Evolutionary conservation across 805 yeast genomes (phyloP).

Genomic region (Hanseniaspora meyeri): DNA sequence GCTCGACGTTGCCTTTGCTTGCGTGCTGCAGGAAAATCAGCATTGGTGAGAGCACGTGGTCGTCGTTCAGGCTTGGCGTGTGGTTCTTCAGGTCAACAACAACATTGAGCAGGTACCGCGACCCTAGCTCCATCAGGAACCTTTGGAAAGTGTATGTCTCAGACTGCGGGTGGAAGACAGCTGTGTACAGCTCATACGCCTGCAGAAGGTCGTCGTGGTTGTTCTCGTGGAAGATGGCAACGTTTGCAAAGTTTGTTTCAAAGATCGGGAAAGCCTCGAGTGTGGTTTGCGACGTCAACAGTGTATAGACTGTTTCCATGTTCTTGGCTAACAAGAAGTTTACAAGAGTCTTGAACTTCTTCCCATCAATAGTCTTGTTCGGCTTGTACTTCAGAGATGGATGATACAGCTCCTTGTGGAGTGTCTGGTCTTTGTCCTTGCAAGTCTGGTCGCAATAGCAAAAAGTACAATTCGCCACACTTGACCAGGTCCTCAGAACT

Average conservation of each 20-base stretch:
- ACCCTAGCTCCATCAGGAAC: neutral
- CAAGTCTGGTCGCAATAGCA: constrained; percentile 62
- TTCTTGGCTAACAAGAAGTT: neutral
- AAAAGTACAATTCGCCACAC: constrained; percentile 51
- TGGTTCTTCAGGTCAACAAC: neutral
- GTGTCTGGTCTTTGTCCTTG: constrained; percentile 35
- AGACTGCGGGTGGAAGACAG: neutral
- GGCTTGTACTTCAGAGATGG: constrained; percentile 27
- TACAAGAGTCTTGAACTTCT: constrained; percentile 33
- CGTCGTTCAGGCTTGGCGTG: neutral
- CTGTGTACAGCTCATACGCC: neutral
- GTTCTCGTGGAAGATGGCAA: neutral
- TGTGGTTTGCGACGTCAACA: neutral
- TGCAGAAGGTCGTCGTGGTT: neutral
- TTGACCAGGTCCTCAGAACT: constrained; percentile 32
- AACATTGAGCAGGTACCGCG: neutral
- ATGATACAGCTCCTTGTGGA: constrained; percentile 51
- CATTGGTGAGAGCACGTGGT: neutral
- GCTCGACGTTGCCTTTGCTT: neutral
- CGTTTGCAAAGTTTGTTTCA: neutral
- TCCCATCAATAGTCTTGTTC: constrained; percentile 41
- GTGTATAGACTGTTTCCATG: neutral
- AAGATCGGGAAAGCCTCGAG: neutral
- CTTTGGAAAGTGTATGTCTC: neutral
- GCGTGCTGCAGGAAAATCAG: neutral